phyloP scores from a whole-genome alignment of 2,329 filamentous ascomycete genomes.

The Huntiella moniliformis region DNA sequence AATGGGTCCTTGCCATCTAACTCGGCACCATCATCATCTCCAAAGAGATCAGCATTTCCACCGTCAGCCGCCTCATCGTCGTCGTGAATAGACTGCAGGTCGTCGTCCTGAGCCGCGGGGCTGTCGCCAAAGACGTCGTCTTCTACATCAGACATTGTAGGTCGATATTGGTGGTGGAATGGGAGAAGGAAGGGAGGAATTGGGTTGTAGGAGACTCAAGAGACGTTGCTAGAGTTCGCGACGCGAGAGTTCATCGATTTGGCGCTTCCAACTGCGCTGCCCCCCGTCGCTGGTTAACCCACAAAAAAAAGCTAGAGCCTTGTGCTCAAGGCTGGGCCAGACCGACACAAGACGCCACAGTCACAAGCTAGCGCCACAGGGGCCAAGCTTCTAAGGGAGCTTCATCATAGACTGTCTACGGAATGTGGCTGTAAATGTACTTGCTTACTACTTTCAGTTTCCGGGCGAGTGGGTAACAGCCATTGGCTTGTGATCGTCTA shows the following conservation, averaged over 20 bases:
- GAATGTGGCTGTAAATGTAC: no score
- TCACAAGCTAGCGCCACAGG: neutral
- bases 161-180: neutral
- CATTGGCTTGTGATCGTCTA: no score
- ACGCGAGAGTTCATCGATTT: neutral
- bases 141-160: slow-evolving; percentile 23
- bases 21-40: slow-evolving; percentile 14
- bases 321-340: slow-evolving; percentile 9
- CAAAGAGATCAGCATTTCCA: slow-evolving; percentile 10
- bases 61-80: slow-evolving; percentile 18
- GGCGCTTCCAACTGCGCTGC: no score
- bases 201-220: neutral
- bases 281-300: neutral
- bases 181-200: neutral
- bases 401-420: neutral
- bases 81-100: slow-evolving; percentile 32
- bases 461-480: no score
- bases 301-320: slow-evolving; percentile 8
- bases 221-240: neutral
- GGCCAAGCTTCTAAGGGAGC: neutral
- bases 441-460: no score
- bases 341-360: neutral
- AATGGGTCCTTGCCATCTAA: slow-evolving; percentile 8
- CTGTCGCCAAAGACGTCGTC: slow-evolving; percentile 48
- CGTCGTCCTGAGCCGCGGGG: slow-evolving; percentile 35